Evolutionary conservation across 306 rosid genomes (phyloP), one percentile per base, ranked within the genome.

Genomic region (Parietaria judaica): DNA sequence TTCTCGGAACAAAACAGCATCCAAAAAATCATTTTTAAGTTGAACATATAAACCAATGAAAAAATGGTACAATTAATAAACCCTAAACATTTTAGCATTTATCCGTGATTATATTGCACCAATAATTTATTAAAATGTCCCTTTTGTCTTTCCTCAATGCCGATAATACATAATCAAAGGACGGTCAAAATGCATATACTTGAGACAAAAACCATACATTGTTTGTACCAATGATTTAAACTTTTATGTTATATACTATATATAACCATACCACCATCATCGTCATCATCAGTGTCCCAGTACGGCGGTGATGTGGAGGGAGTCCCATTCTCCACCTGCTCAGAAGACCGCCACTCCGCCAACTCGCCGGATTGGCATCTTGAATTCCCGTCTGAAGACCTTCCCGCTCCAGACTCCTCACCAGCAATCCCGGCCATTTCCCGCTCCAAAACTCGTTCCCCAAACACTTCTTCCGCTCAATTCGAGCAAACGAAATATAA

Each of bases 301-400:
- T 84, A 89, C 54, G 97, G 90, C 10, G 99, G 99, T 11, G 99
- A 89, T 65, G 97, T 89, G 4, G 95, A 94, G 6, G 97, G 74
- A 15, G 66, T 84, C 72, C 94, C 99, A 78, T 89, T 89, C 78
- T 94, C 99, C 85, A 94, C 95, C 81, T 94, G 99, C 80, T 94
- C 99, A 14, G 94, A 86, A 68, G 94, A 94, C 67, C 95, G 83
- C 97, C 99, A 94, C 76, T 94, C 95, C 0, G 95, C 91, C 82
- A 94, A 80, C 72, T 94, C 99, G 49, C 94, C 95, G 3, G 94
- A 80, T 52, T 79, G 96, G 72, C 78, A 84, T 36, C 78, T 81
- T 55, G 94, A 80, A 76, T 65, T 76, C 61, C 84, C 87, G 57
- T 88, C 99, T 34, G 9, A 64, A 15, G 95, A 72, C 79, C 86